Evolutionary conservation across 495 filamentous ascomycete genomes (phyloP), one percentile per base, ranked within the genome.

Genomic region (Hyaloscypha hepaticicola): DNA sequence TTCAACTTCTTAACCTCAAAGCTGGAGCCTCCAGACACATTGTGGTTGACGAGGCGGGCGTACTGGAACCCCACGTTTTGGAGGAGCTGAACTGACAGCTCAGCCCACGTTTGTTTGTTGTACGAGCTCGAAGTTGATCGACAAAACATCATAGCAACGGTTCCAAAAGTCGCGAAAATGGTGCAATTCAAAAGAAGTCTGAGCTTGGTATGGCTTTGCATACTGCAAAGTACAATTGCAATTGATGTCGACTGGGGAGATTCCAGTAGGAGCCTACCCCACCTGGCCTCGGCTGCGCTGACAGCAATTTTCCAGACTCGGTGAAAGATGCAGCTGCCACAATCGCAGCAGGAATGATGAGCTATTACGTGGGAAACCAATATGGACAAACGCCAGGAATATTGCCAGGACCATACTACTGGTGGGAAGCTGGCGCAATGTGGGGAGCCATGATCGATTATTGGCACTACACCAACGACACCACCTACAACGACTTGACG

Each of bases 371-470:
- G 33, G 83, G 83, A 60, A 84, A 87, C 65, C 77, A 58, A 55
- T 58, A 33, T 29, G 56, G 48, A 41, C 33, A 63, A 31, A 64
- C 50, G 21, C 61, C 56, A 11, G 61, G 52, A 24, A 14, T 38
- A 12, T 31, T 71, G 8, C 66, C 66, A 21, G 22, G 12, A 9
- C 62, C 75, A 25, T 83, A 78, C 45, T 84, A 82, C 49, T 92
- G 89, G 89, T 92, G 88, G 88, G 86, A 90, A 72, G 83, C 79
- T 41, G 89, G 89, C 34, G 87, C 85, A 50, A 85, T 90, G 76
- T 91, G 87, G 78, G 88, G 88, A 71, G 77, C 82, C 2, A 72
- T 89, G 73, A 83, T 93, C 52, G 85, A 91, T 64, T 93, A 93
- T 73, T 91, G 89, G 89, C 79, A 82, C 67, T 82, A 81, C 73